phyloP scores from a whole-genome alignment of 139 green algal species.

The Tetraselmis chui region DNA sequence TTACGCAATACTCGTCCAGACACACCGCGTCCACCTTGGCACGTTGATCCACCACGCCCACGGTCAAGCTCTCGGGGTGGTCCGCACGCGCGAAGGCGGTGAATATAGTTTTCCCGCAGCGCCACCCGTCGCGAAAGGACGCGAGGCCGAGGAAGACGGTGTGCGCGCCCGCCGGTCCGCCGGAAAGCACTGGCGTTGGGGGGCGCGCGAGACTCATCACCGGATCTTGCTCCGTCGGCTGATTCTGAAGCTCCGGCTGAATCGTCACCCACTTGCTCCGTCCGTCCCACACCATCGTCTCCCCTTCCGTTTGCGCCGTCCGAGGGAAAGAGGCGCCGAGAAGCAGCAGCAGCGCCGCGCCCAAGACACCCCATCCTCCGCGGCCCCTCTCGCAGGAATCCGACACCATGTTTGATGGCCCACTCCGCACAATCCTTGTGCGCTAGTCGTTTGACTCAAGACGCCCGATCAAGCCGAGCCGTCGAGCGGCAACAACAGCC shows the following conservation, averaged over 20 bases:
- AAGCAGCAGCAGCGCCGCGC: too few species aligned
- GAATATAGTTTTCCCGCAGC: conserved; percentile 4
- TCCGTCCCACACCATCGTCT: not conserved
- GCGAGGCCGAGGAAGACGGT: not conserved
- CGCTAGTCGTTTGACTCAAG: too few species aligned
- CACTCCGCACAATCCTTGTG: too few species aligned
- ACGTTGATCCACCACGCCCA: not conserved
- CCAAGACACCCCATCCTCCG: too few species aligned
- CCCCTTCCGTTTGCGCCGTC: too few species aligned
- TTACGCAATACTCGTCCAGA: not conserved
- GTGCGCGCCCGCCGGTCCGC: not conserved
- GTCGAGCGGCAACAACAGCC: too few species aligned
- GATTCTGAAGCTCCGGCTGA: not conserved
- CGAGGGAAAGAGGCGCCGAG: too few species aligned
- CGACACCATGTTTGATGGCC: too few species aligned
- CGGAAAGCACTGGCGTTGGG: not conserved
- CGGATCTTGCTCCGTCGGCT: not conserved
- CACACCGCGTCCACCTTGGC: not conserved
- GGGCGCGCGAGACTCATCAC: not conserved
- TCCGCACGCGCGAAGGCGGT: not conserved
- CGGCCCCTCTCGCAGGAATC: too few species aligned
- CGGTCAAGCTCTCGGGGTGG: not conserved
- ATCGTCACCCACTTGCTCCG: not conserved
- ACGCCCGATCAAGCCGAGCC: too few species aligned
- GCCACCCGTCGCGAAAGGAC: not conserved